Percentiles rank a stretch among this genome's conserved stretches.
phyloP scores from a whole-genome alignment of 257 asterid genomes.

The Cinchona pubescens region DNA sequence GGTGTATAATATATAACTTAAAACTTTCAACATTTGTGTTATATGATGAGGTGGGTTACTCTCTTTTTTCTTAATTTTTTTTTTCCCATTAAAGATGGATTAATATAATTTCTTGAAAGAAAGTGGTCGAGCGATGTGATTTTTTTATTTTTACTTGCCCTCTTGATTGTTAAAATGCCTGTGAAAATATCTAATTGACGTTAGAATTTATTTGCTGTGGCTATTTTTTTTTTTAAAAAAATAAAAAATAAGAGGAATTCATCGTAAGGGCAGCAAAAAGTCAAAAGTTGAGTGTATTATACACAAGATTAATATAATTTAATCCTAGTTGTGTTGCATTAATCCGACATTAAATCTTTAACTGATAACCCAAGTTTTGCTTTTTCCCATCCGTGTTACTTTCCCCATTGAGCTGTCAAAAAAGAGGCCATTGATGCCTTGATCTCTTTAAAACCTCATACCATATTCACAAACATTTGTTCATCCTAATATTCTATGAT shows the following conservation, averaged over 20 bases:
- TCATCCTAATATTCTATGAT: neutral
- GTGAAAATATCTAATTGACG: neutral
- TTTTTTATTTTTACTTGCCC: neutral
- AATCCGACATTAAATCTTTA: constrained; percentile 23
- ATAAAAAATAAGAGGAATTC: too few relatives aligned
- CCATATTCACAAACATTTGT: neutral
- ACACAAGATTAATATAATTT: neutral
- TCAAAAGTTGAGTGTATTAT: constrained; percentile 4
- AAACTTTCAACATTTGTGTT: too few relatives aligned
- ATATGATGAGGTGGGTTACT: constrained; percentile 1
- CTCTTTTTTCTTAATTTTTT: neutral
- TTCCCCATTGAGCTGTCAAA: constrained; percentile 8
- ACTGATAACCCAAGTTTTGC: neutral
- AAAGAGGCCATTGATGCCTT: neutral
- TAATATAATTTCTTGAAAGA: neutral
- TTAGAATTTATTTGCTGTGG: neutral
- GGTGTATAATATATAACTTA: neutral
- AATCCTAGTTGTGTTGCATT: constrained; percentile 5
- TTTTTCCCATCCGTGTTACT: neutral
- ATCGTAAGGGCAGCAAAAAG: neutral
- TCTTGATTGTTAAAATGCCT: neutral
- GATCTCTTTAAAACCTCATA: neutral
- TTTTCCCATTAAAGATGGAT: too few relatives aligned
- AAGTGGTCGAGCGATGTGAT: neutral
- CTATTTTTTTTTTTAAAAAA: neutral